These are phyloP conservation scores for Cryptococcus floricola DNA, from an alignment of 1,284 basidiomycete species.

Conservation along the genomic window DNA sequence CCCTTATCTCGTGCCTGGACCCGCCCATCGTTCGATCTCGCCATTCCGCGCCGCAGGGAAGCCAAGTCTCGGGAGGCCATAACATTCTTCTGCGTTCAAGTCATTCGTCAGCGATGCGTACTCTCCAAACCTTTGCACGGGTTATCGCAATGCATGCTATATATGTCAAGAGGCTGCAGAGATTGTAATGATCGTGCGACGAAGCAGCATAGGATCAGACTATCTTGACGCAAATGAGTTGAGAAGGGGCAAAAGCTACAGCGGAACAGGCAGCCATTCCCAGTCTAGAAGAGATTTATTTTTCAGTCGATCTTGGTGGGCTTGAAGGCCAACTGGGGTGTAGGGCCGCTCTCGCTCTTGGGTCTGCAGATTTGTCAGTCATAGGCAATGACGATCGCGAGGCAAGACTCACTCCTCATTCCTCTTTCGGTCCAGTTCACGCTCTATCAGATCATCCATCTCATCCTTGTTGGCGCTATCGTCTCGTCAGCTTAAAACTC, in stretches of 20 bases:
- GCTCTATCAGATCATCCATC: constrained; percentile 88
- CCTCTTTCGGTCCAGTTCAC: constrained; percentile 44
- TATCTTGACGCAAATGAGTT: too few species aligned
- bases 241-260: background rate
- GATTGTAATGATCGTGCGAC: too few species aligned
- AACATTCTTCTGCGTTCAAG: too few species aligned
- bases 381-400: background rate
- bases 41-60: too few species aligned
- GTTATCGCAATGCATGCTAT: too few species aligned
- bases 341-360: constrained; percentile 3
- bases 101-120: too few species aligned
- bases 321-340: constrained; percentile 13
- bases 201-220: too few species aligned
- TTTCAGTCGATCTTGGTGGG: background rate
- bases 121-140: too few species aligned
- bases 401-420: constrained; percentile 8
- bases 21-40: too few species aligned
- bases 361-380: background rate
- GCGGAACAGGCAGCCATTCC: background rate
- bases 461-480: constrained; percentile 79
- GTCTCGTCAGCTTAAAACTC: constrained; percentile 4
- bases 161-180: too few species aligned
- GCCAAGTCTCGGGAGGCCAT: too few species aligned
- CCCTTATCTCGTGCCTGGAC: too few species aligned
- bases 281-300: background rate